A percentile compares a stretch with the other conserved stretches of the same genome.
Evolutionary conservation across 192 early-diverging fungal species (phyloP).

Genomic region (Backusella australiensis): DNA sequence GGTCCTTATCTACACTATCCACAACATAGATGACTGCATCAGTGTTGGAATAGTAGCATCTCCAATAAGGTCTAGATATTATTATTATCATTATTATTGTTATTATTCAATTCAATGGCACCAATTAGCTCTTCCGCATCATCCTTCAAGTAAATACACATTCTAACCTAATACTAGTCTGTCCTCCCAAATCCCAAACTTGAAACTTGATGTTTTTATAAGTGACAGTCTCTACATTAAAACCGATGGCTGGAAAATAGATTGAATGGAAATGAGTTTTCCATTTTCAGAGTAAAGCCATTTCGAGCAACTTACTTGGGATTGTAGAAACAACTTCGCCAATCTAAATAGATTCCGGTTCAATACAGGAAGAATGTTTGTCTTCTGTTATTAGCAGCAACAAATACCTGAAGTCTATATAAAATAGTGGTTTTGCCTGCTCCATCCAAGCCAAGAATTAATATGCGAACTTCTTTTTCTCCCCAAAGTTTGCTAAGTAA

Average conservation of each 20-base stretch:
- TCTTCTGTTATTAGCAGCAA: neutral
- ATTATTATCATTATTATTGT: too few species aligned
- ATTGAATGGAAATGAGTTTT: neutral
- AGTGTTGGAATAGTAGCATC: constrained; percentile 99
- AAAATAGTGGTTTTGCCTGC: constrained; percentile 98
- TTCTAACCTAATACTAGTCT: constrained; percentile 56
- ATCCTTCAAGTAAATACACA: neutral
- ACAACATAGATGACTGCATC: constrained; percentile 98
- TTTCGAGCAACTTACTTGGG: constrained; percentile 64
- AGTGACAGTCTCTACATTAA: constrained; percentile 89
- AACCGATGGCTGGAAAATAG: constrained; percentile 58
- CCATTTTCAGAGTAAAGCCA: neutral
- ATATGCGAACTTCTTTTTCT: constrained; percentile 92
- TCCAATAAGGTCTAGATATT: constrained; percentile 81
- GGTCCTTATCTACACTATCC: constrained; percentile 88
- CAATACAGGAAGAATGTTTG: constrained; percentile 38
- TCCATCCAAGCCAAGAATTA: constrained; percentile 94
- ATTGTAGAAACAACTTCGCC: constrained; percentile 98
- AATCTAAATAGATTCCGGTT: constrained; percentile 56
- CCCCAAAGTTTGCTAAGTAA: constrained; percentile 84
- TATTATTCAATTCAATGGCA: neutral
- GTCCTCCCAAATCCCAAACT: constrained; percentile 96
- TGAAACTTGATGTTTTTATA: constrained; percentile 99
- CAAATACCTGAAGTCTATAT: constrained; percentile 86
- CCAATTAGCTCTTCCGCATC: neutral